Evolutionary conservation across 2,329 filamentous ascomycete genomes (phyloP).

Genomic region (Diaporthe sp.): DNA sequence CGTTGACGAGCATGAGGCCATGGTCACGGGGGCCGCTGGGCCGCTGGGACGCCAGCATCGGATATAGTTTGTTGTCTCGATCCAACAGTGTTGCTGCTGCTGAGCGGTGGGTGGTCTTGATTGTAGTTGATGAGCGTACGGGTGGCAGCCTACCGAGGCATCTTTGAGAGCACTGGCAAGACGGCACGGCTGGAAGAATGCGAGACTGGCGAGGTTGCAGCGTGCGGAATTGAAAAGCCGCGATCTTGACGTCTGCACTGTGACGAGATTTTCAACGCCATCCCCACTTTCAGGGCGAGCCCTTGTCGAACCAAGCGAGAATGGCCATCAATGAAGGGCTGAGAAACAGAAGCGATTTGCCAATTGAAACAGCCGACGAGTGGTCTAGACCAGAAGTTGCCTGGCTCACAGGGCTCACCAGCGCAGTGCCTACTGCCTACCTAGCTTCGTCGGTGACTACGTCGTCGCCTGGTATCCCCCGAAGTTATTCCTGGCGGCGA

Average conservation of each 20-base stretch:
- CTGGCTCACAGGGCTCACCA: slow-evolving; percentile 18
- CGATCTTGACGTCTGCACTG: slow-evolving; percentile 26
- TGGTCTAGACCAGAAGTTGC: slow-evolving; percentile 30
- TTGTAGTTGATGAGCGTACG: background rate
- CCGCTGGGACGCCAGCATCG: background rate
- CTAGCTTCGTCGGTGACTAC: background rate
- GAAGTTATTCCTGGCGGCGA: slow-evolving; percentile 6
- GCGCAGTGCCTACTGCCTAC: background rate
- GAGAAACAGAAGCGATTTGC: slow-evolving; percentile 16
- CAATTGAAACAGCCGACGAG: slow-evolving; percentile 25
- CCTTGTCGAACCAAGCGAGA: slow-evolving; percentile 15
- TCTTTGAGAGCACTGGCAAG: background rate
- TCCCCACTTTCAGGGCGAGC: slow-evolving; percentile 33
- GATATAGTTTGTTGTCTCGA: background rate
- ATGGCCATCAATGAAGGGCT: slow-evolving; percentile 30
- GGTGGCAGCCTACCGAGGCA: background rate
- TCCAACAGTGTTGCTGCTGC: background rate
- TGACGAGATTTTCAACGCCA: slow-evolving; percentile 31
- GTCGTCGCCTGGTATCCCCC: background rate
- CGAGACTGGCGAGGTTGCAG: background rate
- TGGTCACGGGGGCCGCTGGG: slow-evolving; percentile 28
- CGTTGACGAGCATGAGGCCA: slow-evolving; percentile 32
- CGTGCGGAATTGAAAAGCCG: background rate
- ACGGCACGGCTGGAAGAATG: background rate
- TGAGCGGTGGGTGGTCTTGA: background rate